Conservation (phyloP, 768 basidiomycete genomes). For the Rubroboletus pulcherrimus region DNA sequence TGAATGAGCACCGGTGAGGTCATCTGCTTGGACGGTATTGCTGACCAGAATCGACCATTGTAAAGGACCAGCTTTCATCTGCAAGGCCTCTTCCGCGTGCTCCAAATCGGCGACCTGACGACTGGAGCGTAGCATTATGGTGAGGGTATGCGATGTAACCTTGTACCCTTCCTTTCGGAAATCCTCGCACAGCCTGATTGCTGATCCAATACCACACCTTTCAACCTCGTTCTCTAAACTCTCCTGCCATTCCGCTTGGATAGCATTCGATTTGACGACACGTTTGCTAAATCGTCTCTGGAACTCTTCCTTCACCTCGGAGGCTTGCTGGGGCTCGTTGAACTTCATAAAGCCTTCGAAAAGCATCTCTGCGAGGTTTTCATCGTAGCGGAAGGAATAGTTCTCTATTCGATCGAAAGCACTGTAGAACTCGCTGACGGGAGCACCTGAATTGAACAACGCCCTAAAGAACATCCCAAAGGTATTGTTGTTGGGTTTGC, state of each 20-base stretch:
- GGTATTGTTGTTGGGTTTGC: constrained; percentile 42
- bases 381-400: constrained; percentile 42
- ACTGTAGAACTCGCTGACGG: constrained; percentile 33
- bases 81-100: constrained; percentile 39
- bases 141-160: constrained; percentile 31
- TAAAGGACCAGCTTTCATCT: constrained; percentile 35
- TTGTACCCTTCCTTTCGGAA: constrained; percentile 34
- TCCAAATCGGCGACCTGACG: constrained; percentile 39
- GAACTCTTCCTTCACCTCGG: constrained; percentile 40
- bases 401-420: constrained; percentile 47
- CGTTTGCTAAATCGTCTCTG: constrained; percentile 30
- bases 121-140: constrained; percentile 43
- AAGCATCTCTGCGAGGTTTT: constrained; percentile 38
- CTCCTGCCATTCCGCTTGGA: constrained; percentile 31
- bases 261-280: constrained; percentile 23
- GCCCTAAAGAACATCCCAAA: constrained; percentile 48
- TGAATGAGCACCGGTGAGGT: constrained; percentile 40
- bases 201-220: constrained; percentile 32
- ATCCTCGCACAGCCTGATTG: constrained; percentile 34
- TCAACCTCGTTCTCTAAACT: constrained; percentile 29
- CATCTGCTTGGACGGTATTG: constrained; percentile 42
- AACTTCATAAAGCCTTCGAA: constrained; percentile 42
- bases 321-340: constrained; percentile 35
- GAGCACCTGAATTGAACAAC: constrained; percentile 33
- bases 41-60: constrained; percentile 57